Evolutionary conservation across 2,329 filamentous ascomycete genomes (phyloP), one percentile per base, ranked within the genome.

Genomic region (Bretziella fagacearum): DNA sequence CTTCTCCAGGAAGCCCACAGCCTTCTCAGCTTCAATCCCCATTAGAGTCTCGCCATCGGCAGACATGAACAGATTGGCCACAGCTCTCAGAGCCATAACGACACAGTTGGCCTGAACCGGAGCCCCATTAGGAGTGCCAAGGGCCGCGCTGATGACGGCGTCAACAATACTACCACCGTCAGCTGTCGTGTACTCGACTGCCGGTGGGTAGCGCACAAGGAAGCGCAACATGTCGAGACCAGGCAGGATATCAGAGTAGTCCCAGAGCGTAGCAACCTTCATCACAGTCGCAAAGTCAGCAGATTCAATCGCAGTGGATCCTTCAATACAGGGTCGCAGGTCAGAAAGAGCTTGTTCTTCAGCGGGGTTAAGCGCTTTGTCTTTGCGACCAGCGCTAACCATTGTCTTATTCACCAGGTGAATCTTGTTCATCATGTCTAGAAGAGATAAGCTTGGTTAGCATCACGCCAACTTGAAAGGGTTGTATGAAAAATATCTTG

Each of bases 161-260:
- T 77, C 67, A 5, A 95, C 63, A 10, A 87, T 64, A 29, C 74
- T 78, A 2, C 65, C 66, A 25, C 69, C 64, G 2, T 65, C 62
- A 1, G 69, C 62, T 44, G 74, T 69, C 0, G 64, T 64, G 43
- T 74, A 73, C 6, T 71, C 69, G 2, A 84, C 80, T n/a, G 77
- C 73, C 1, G 72, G 63, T 0, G 83, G 74, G 4, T 74, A 76
- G 1, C 78, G 76, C 1, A 83, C 80, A 23, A 91, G 68, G 42
- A 93, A 77, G n/a, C 91, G 83, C 4, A 96, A 70, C 1, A 96
- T 68, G 59, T 96, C 91, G 1, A 98, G 72, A 10, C 79, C 84
- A 0, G 91, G 83, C 0, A 98, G 70, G 39, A 86, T 79, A 54
- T 84, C 82, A 10, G 77, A 69, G 46, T 81, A 77, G 2, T 87